Base-by-base conservation (phyloP, 148 eudicot genomes). In the Fallopia convolvulus region DNA sequence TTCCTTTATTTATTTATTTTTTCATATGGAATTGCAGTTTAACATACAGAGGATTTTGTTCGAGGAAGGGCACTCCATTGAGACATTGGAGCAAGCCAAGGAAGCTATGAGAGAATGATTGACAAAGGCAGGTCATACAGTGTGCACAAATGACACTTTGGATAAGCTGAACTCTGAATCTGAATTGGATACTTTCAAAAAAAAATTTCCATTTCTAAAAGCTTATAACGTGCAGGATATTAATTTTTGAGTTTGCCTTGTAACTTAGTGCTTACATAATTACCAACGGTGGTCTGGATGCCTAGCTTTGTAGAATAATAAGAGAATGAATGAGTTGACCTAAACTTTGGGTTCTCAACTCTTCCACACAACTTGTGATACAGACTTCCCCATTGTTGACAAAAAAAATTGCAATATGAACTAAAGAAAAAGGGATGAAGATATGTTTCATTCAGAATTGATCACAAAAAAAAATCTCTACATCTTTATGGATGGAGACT, bases 71-170 rank as follows among this genome's bases (percentile, higher is more conserved):
- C 87, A 80, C 14, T 71, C 78, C 12, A 89, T 95, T 20, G 97
- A 95, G 82, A 95, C 97, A n/a, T 85, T 93, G 5, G 99, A 95
- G 79, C 90, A 92, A 79, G 99, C 97, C 26, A 95, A 91, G 83
- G 84, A 87, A 15, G 97, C 97, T 63, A 86, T 93, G 65, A 83
- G 91, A 86, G 88, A 88, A 76, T 95, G 77, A 84, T 95, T 73
- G 78, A 84, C 80, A 86, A 81, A 79, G 92, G 97, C 18, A 82
- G 86, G 50, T 77, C 91, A 32, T 55, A 80, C 84, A 90, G 88
- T 82, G 53, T 95, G 85, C 94, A 83, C 72, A 86, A 81, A 78
- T 92, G 77, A 75, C 40, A 75, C 77, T 32, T 0, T 73, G 32
- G 30, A 72, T 47, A 20, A 42, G 17, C 18, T 72, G 30, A 72